Percentiles rank a stretch among this genome's conserved stretches.
Conservation (phyloP, 495 filamentous ascomycete genomes). For the Penicillium pancosmium region DNA sequence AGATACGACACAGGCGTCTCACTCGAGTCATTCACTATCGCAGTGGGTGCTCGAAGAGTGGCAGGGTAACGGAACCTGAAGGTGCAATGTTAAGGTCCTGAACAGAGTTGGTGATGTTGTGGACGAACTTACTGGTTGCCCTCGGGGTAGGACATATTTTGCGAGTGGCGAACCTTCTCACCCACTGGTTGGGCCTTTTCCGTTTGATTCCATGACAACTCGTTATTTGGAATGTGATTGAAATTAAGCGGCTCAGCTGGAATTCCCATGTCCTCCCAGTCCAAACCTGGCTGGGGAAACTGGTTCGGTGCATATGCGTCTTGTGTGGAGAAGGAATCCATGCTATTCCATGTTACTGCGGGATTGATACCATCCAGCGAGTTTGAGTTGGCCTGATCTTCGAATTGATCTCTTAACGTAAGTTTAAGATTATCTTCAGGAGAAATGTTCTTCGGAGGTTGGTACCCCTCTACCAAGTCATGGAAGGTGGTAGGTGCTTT, state of each 20-base stretch:
- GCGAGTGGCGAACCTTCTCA: neutral
- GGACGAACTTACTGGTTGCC: neutral
- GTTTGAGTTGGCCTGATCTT: neutral
- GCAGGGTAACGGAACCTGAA: conserved; percentile 8
- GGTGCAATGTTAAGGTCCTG: neutral
- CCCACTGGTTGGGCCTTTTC: neutral
- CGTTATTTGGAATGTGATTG: neutral
- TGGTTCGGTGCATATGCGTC: too few species aligned
- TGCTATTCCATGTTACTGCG: neutral
- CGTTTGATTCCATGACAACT: neutral
- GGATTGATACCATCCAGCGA: neutral
- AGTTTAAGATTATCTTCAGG: neutral
- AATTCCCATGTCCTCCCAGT: neutral
- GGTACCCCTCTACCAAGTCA: neutral
- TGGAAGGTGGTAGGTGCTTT: neutral
- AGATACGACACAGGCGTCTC: conserved; percentile 91
- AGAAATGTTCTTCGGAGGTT: neutral
- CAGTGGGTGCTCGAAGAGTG: conserved; percentile 6
- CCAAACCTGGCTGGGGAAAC: neutral
- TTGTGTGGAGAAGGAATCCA: neutral
- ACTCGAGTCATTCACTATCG: neutral
- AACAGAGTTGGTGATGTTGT: too few species aligned
- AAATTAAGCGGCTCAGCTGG: neutral
- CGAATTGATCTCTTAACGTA: neutral
- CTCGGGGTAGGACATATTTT: neutral